phyloP scores from a whole-genome alignment of 1,284 basidiomycete species.

The Naganishia liquefaciens region DNA sequence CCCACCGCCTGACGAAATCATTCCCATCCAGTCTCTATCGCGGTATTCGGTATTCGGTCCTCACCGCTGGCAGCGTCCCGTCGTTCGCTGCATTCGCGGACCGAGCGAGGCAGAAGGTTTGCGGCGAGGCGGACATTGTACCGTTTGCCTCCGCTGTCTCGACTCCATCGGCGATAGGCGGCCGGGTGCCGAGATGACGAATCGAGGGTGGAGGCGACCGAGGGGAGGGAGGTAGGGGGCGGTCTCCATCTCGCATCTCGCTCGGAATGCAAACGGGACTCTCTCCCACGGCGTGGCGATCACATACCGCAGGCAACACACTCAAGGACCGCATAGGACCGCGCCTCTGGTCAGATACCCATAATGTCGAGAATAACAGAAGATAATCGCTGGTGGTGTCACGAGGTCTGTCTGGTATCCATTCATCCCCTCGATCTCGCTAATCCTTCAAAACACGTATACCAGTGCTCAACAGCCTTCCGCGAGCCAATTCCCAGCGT shows the following conservation, averaged over 20 bases:
- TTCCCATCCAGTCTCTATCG: neutral
- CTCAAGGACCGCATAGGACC: neutral
- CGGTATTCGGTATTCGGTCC: neutral
- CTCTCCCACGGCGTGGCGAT: too few species aligned
- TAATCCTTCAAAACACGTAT: neutral
- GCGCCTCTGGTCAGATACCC: neutral
- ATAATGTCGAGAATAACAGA: conserved; percentile 13
- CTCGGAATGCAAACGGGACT: too few species aligned
- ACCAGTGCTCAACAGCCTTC: conserved; percentile 26
- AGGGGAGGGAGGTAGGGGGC: neutral
- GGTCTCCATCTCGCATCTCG: too few species aligned
- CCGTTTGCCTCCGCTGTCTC: too few species aligned
- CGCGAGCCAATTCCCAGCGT: conserved; percentile 21
- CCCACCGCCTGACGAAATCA: neutral
- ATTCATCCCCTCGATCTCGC: neutral
- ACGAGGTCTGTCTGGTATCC: neutral
- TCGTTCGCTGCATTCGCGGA: neutral
- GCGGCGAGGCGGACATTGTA: too few species aligned
- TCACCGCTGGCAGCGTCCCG: neutral
- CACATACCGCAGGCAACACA: too few species aligned
- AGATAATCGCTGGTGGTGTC: conserved; percentile 19
- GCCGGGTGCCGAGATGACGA: neutral
- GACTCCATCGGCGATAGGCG: too few species aligned
- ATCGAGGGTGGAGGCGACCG: neutral
- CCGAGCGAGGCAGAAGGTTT: too few species aligned